Conservation (phyloP, 2,329 filamentous ascomycete species). For the Hypomyces rosellus region DNA sequence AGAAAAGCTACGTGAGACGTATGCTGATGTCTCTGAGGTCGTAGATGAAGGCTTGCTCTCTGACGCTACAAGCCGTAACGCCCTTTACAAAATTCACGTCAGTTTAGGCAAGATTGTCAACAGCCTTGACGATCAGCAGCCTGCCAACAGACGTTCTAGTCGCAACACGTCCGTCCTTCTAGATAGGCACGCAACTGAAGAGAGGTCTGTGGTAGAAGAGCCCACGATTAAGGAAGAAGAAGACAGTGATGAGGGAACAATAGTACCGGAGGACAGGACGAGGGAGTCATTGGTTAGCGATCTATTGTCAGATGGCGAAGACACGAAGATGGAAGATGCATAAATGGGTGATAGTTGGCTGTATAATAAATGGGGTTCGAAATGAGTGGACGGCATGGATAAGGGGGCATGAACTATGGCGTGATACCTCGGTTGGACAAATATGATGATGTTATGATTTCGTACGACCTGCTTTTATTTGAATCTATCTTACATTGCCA, state of each 20-base stretch:
- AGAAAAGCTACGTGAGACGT: conserved; percentile 51
- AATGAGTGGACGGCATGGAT: not conserved
- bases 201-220: conserved; percentile 36
- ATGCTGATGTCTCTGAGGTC: conserved; percentile 52
- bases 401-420: not conserved
- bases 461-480: no score
- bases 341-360: conserved; percentile 10
- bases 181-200: conserved; percentile 28
- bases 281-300: conserved; percentile 34
- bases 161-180: conserved; percentile 36
- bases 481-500: no score
- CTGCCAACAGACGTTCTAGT: conserved; percentile 34
- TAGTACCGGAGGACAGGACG: conserved; percentile 12
- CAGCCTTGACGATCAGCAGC: conserved; percentile 41
- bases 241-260: conserved; percentile 17
- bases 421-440: not conserved
- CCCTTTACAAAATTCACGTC: conserved; percentile 63
- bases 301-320: conserved; percentile 35
- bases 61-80: conserved; percentile 57
- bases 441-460: no score
- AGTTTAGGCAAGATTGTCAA: conserved; percentile 63
- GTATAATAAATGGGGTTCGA: conserved; percentile 6
- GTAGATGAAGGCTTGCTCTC: conserved; percentile 56
- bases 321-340: conserved; percentile 25
- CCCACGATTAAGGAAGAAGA: conserved; percentile 44